Percentiles rank a stretch among this genome's conserved stretches.
phyloP scores from a whole-genome alignment of 805 yeast species.

The Ogataea polymorpha region DNA sequence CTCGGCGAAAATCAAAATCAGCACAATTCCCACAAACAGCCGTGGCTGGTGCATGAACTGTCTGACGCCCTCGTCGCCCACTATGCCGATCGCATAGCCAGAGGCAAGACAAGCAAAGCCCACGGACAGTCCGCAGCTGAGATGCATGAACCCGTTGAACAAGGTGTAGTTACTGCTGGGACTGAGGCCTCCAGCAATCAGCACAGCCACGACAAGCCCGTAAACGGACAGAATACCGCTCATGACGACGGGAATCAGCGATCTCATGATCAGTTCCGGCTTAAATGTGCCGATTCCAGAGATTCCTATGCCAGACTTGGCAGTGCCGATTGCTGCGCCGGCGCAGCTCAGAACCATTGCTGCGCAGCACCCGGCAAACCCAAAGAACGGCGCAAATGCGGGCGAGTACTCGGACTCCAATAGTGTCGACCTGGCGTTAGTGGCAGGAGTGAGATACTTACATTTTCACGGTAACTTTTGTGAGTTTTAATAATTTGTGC shows the following conservation, averaged over 20 bases:
- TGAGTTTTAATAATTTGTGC: slow-evolving; percentile 1
- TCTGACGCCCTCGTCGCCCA: slow-evolving; percentile 99
- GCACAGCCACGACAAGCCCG: slow-evolving; percentile 93
- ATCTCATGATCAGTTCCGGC: slow-evolving; percentile 95
- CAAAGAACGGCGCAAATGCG: slow-evolving; percentile 93
- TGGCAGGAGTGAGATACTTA: neutral
- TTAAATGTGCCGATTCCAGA: slow-evolving; percentile 97
- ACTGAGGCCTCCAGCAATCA: slow-evolving; percentile 85
- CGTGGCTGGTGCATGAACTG: slow-evolving; percentile 97
- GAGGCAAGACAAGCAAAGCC: slow-evolving; percentile 96
- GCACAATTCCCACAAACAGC: slow-evolving; percentile 96
- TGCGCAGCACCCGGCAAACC: slow-evolving; percentile 95
- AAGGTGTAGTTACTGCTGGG: slow-evolving; percentile 79
- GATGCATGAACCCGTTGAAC: slow-evolving; percentile 96
- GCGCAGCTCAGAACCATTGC: slow-evolving; percentile 89
- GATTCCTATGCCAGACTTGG: slow-evolving; percentile 97
- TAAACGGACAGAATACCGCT: slow-evolving; percentile 96
- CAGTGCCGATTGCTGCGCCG: slow-evolving; percentile 99
- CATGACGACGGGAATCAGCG: slow-evolving; percentile 96
- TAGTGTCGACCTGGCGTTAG: slow-evolving; percentile 20
- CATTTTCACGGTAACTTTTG: slow-evolving; percentile 9
- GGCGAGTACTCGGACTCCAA: slow-evolving; percentile 67
- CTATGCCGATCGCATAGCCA: slow-evolving; percentile 98
- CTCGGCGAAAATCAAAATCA: slow-evolving; percentile 98
- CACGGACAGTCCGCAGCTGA: slow-evolving; percentile 92